A percentile compares a stretch with the other conserved stretches of the same genome.
Conservation (phyloP, 2,329 filamentous ascomycete genomes). For the Fusarium sp. region DNA sequence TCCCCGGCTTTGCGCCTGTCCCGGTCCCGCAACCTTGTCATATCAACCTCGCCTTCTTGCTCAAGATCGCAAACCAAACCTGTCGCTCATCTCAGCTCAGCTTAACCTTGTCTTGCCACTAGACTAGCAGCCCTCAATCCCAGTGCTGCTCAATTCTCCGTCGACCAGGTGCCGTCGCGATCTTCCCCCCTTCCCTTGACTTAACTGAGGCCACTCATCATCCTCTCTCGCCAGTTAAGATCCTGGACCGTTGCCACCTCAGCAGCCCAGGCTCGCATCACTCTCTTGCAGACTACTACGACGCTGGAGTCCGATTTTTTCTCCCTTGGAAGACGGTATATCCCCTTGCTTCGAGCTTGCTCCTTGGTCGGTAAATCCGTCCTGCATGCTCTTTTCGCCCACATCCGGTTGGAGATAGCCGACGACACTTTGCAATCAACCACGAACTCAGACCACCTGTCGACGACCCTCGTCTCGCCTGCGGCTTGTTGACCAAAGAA, state of each 20-base stretch:
- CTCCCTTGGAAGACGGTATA: slow-evolving; percentile 7
- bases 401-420: background rate
- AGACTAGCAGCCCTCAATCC: slow-evolving; percentile 7
- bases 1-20: slow-evolving; percentile 35
- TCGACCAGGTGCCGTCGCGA: background rate
- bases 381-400: slow-evolving; percentile 1
- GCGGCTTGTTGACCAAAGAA: slow-evolving; percentile 9
- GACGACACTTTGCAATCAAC: slow-evolving; percentile 2
- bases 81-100: slow-evolving; percentile 8
- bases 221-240: slow-evolving; percentile 9
- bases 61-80: slow-evolving; percentile 32
- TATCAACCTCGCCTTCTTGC: slow-evolving; percentile 33
- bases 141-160: slow-evolving; percentile 8
- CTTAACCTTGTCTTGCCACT: slow-evolving; percentile 10
- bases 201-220: slow-evolving; percentile 8
- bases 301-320: slow-evolving; percentile 14
- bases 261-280: slow-evolving; percentile 15
- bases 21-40: slow-evolving; percentile 38
- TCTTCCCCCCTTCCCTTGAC: slow-evolving; percentile 6
- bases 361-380: slow-evolving; percentile 5
- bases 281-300: slow-evolving; percentile 13
- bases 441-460: background rate
- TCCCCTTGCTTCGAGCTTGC: slow-evolving; percentile 7
- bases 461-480: background rate
- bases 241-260: slow-evolving; percentile 12